Percentiles rank a stretch among this genome's conserved stretches.
Evolutionary conservation across 495 filamentous ascomycete species (phyloP).

Genomic region (Lichenothelia convexa): DNA sequence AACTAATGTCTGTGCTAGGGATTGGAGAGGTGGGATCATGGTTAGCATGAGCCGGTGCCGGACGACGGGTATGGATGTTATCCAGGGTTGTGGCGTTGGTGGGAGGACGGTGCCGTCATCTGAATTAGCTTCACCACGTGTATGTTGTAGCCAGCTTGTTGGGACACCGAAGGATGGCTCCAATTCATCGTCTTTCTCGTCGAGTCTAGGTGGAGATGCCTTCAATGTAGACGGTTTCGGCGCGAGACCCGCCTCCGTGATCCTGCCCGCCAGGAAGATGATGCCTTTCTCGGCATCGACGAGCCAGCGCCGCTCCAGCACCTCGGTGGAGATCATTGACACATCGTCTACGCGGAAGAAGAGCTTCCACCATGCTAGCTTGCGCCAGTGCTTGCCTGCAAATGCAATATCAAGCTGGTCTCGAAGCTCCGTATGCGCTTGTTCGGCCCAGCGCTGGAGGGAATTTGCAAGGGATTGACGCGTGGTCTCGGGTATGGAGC

Average conservation of each 20-base stretch:
- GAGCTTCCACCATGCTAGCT: slow-evolving; percentile 82
- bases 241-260: slow-evolving; percentile 43
- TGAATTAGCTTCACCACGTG: slow-evolving; percentile 9
- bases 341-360: slow-evolving; percentile 92
- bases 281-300: slow-evolving; percentile 51
- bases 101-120: slow-evolving; percentile 5
- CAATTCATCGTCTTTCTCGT: slow-evolving; percentile 2
- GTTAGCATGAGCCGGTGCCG: slow-evolving; percentile 37
- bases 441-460: slow-evolving; percentile 56
- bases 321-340: slow-evolving; percentile 54
- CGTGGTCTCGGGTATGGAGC: slow-evolving; percentile 22
- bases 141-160: too few species aligned
- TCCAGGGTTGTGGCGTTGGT: slow-evolving; percentile 19
- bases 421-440: slow-evolving; percentile 66
- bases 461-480: slow-evolving; percentile 33
- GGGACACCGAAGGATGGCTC: too few species aligned
- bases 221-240: not conserved
- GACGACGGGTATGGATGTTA: slow-evolving; percentile 33
- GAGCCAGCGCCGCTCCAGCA: slow-evolving; percentile 58
- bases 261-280: slow-evolving; percentile 64
- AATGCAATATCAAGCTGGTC: slow-evolving; percentile 60
- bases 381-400: slow-evolving; percentile 46
- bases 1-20: slow-evolving; percentile 60
- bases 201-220: not conserved
- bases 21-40: slow-evolving; percentile 59